A percentile compares a stretch with the other conserved stretches of the same genome.
Evolutionary conservation across 257 asterid genomes (phyloP).

Genomic region (Gentiana straminea): DNA sequence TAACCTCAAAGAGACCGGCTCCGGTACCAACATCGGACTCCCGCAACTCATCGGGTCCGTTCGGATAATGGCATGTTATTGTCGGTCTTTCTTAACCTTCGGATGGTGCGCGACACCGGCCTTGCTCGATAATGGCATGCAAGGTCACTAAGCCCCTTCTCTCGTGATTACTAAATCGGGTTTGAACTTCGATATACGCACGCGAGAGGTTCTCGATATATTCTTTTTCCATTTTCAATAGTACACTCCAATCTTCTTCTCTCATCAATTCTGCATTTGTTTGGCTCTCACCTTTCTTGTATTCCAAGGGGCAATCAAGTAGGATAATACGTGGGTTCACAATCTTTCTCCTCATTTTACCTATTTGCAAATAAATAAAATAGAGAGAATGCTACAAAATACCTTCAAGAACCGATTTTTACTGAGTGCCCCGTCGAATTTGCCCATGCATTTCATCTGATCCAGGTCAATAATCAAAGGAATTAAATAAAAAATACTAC

Average conservation of each 20-base stretch:
- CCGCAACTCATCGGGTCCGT: slow-evolving; percentile 93
- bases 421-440: too few species aligned
- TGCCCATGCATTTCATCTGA: too few species aligned
- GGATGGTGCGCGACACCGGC: slow-evolving; percentile 81
- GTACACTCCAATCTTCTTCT: slow-evolving; percentile 92
- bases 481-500: too few species aligned
- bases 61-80: slow-evolving; percentile 84
- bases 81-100: slow-evolving; percentile 85
- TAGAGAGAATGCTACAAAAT: too few species aligned
- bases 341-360: slow-evolving; percentile 90
- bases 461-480: too few species aligned
- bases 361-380: slow-evolving; percentile 5
- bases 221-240: slow-evolving; percentile 93
- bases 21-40: slow-evolving; percentile 95
- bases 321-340: slow-evolving; percentile 84
- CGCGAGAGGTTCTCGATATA: slow-evolving; percentile 67
- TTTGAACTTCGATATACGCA: slow-evolving; percentile 73
- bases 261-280: slow-evolving; percentile 86
- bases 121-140: slow-evolving; percentile 86
- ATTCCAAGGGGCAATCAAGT: slow-evolving; percentile 86
- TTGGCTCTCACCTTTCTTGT: slow-evolving; percentile 98
- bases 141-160: slow-evolving; percentile 92
- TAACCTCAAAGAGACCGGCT: slow-evolving; percentile 91
- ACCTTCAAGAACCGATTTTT: too few species aligned
- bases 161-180: slow-evolving; percentile 82